phyloP scores from a whole-genome alignment of 2,329 filamentous ascomycete genomes.

The Ophiostoma pallidulum region DNA sequence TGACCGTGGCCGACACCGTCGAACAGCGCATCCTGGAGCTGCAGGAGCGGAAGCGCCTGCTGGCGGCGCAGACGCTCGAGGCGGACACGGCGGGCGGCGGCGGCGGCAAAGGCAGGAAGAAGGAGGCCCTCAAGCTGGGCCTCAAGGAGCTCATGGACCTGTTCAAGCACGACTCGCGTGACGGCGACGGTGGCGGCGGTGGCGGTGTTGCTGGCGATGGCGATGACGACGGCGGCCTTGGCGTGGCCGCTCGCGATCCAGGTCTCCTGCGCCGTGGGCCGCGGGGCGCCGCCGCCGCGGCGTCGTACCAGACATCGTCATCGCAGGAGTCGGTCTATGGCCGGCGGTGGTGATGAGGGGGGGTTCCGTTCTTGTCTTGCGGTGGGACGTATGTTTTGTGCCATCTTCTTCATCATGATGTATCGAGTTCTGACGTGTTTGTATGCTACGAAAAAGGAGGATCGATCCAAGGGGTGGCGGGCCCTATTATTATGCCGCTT shows the following conservation, averaged over 20 bases:
- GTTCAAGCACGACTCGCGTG: constrained; percentile 59
- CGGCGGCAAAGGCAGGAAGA: constrained; percentile 30
- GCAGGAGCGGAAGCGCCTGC: constrained; percentile 83
- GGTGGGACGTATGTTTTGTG: neutral
- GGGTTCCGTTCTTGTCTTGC: neutral
- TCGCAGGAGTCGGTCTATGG: constrained; percentile 11
- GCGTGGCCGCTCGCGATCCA: neutral
- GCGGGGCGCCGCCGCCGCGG: constrained; percentile 10
- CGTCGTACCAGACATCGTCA: neutral
- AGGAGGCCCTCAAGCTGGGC: constrained; percentile 62
- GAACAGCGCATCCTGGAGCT: constrained; percentile 92
- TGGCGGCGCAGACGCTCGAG: constrained; percentile 89
- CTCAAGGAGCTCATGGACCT: constrained; percentile 90
- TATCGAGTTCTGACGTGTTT: too few species aligned
- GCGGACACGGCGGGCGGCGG: too few species aligned
- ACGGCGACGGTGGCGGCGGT: neutral
- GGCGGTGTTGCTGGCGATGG: neutral
- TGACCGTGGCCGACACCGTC: constrained; percentile 78
- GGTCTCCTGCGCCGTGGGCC: neutral
- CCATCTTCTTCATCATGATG: neutral
- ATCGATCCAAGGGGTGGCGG: too few species aligned
- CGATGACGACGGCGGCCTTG: neutral
- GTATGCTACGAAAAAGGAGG: too few species aligned
- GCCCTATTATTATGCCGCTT: too few species aligned
- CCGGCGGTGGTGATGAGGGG: constrained; percentile 12